These are phyloP conservation scores for Leccinum glutinopallens DNA, from an alignment of 1,284 basidiomycete genomes.

Conservation along the genomic window DNA sequence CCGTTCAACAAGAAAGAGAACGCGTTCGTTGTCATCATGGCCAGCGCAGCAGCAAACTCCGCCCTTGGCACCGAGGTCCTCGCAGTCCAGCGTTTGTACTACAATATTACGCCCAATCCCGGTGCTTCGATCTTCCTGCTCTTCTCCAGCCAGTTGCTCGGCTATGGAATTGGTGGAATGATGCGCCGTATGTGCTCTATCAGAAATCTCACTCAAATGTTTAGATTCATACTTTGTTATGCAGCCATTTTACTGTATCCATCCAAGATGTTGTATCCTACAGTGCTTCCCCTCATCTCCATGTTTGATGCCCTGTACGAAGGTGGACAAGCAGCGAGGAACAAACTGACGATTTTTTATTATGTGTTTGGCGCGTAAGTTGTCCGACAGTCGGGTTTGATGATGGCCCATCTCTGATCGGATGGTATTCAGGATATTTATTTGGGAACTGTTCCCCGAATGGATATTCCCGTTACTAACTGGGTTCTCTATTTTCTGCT, in stretches of 20 bases:
- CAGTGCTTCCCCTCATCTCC: constrained; percentile 54
- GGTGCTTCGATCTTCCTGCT: constrained; percentile 60
- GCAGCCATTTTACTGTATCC: constrained; percentile 58
- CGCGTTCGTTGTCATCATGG: constrained; percentile 65
- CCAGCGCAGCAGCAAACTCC: constrained; percentile 63
- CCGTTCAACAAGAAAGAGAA: constrained; percentile 53
- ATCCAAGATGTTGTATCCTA: constrained; percentile 63
- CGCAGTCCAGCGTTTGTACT: constrained; percentile 58
- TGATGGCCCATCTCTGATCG: background rate
- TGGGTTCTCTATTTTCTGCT: constrained; percentile 57
- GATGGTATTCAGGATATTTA: constrained; percentile 40
- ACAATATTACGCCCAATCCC: constrained; percentile 56
- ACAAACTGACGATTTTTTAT: constrained; percentile 53
- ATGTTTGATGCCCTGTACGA: constrained; percentile 56
- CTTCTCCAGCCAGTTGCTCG: constrained; percentile 60
- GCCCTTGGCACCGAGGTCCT: constrained; percentile 69
- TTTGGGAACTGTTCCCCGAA: constrained; percentile 54
- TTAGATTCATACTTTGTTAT: constrained; percentile 1
- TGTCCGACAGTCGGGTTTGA: constrained; percentile 28
- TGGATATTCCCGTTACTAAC: constrained; percentile 53
- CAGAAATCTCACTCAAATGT: background rate
- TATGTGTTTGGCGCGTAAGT: constrained; percentile 45
- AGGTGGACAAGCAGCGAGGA: constrained; percentile 37
- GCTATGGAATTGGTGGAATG: constrained; percentile 58
- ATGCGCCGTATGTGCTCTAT: constrained; percentile 36